Evolutionary conservation across 371 early-diverging fungal species (phyloP), one percentile per base, ranked within the genome.

Genomic region (Mucor racemosus): DNA sequence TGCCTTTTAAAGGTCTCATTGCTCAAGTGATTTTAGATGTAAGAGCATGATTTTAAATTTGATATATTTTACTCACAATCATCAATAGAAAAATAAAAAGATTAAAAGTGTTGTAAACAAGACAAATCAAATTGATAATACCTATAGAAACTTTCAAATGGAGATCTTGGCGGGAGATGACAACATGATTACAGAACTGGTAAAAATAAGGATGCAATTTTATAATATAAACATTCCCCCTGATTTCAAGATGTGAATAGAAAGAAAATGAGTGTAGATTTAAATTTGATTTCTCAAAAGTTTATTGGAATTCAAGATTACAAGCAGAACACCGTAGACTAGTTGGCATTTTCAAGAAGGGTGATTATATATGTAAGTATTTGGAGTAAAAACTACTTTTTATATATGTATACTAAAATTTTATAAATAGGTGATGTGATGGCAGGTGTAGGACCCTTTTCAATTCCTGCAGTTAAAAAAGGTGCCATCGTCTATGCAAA

Each of bases 291-390:
- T 99, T 97, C 67, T 94, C 97, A 15, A 90, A 94, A 67, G 99
- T 99, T 5, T 99, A 99, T 78, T 99, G 99, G 99, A 99, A 99
- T 84, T 98, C 99, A 8, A 90, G 99, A 31, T 89, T 99, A 39
- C 97, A 97, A 65, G 85, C 88, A 0, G 99, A 99, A 70, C 99
- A 99, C 72, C 91, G 92, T 35, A 89, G 98, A n/a, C 74, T 99
- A 35, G 89, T 96, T 35, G 78, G 83, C 34, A 64, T 76, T 58
- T 97, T 99, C 73, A 78, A 86, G 38, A 68, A 73, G 33, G 90
- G 86, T 3, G 91, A 94, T 36, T 81, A 86, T 57, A 86, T 99
- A 7, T 95, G 96, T 80, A 58, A 65, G 64, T 42, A 15, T 11
- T 13, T 59, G 1, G 17, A 26, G 8, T 10, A 11, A 35, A 34